Percentiles rank a stretch among this genome's conserved stretches.
These are phyloP conservation scores for Xerocomellus amylosporus DNA, from an alignment of 768 basidiomycete genomes.

Conservation along the genomic window DNA sequence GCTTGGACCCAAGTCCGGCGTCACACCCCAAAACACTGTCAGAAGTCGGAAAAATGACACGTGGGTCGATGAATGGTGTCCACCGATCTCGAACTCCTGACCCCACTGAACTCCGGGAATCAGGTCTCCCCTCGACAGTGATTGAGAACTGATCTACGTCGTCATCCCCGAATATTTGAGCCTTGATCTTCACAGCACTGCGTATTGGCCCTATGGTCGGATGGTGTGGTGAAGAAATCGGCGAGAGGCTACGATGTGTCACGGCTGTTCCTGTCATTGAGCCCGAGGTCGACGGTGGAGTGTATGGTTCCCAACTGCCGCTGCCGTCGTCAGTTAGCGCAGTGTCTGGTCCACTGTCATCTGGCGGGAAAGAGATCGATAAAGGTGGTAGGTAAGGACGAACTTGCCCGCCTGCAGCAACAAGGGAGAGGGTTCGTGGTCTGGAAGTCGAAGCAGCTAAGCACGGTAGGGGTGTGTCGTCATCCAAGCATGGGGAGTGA, in stretches of 20 bases:
- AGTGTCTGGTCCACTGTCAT: conserved; percentile 54
- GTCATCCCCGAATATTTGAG: conserved; percentile 46
- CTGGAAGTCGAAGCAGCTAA: conserved; percentile 3
- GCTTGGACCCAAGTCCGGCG: conserved; percentile 44
- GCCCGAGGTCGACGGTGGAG: conserved; percentile 56
- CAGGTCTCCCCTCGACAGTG: conserved; percentile 25
- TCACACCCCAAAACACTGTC: conserved; percentile 34
- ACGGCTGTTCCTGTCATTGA: conserved; percentile 47
- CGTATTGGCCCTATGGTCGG: conserved; percentile 37
- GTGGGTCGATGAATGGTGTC: conserved; percentile 33
- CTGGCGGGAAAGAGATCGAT: conserved; percentile 36
- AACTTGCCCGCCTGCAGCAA: conserved; percentile 36
- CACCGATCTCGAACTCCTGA: conserved; percentile 17
- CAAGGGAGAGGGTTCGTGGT: conserved; percentile 27
- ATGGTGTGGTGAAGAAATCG: conserved; percentile 20
- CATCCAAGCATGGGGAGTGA: conserved; percentile 26
- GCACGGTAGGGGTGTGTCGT: conserved; percentile 19
- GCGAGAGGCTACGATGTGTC: conserved; percentile 39
- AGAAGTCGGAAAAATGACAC: conserved; percentile 32
- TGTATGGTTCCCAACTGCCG: conserved; percentile 60
- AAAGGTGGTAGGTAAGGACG: conserved; percentile 51
- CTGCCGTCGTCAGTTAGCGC: conserved; percentile 48
- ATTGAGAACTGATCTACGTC: conserved; percentile 56
- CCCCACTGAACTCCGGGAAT: conserved; percentile 14
- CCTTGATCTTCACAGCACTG: conserved; percentile 29